Percentiles rank a stretch among this genome's conserved stretches.
phyloP scores from a whole-genome alignment of 139 green algal species.

The Chlorella sp. region DNA sequence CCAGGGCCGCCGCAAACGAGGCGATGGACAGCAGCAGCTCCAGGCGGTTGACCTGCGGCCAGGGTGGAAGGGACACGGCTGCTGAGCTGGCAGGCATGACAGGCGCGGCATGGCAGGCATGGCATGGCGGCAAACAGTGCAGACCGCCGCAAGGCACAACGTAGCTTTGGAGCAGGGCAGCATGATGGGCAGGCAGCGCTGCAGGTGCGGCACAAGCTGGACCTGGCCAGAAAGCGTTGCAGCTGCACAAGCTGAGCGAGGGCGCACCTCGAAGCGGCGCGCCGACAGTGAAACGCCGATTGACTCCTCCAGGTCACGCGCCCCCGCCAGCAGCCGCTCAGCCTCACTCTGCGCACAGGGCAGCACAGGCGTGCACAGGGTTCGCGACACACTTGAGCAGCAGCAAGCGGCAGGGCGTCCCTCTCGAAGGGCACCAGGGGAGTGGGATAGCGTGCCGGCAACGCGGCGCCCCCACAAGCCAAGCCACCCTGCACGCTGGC shows the following conservation, averaged over 20 bases:
- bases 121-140: neutral
- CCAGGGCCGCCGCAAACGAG: constrained; percentile 87
- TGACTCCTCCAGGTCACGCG: constrained; percentile 91
- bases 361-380: constrained; percentile 45
- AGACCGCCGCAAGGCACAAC: no score
- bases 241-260: neutral
- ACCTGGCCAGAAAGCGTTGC: neutral
- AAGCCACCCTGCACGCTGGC: no score
- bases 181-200: no score
- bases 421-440: no score
- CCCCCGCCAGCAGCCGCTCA: constrained; percentile 77
- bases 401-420: no score
- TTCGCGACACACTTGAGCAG: no score
- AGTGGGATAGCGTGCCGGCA: no score
- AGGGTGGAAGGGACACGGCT: no score
- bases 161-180: no score
- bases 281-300: constrained; percentile 88
- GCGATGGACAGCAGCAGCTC: constrained; percentile 92
- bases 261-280: constrained; percentile 71
- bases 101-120: neutral
- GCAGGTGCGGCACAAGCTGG: neutral
- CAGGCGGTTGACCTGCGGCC: constrained; percentile 83
- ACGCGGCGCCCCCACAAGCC: no score
- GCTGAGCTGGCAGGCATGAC: neutral
- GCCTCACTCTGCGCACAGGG: constrained; percentile 73